These are phyloP conservation scores for Fusarium begoniae DNA, from an alignment of 2,329 filamentous ascomycete species.

Conservation along the genomic window DNA sequence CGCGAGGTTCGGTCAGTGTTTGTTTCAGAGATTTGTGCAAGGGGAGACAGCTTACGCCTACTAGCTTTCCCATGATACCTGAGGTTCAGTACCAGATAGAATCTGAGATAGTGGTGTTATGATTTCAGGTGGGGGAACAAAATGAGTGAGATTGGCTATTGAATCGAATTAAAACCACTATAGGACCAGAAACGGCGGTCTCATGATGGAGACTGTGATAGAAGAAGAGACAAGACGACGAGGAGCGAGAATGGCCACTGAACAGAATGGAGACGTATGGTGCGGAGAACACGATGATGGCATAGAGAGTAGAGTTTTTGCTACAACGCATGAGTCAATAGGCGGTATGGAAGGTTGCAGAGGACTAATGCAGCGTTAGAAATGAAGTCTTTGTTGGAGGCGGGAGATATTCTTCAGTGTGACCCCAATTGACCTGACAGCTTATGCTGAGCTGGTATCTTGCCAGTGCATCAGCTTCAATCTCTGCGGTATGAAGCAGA, in stretches of 20 bases:
- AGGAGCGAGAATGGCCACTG: neutral
- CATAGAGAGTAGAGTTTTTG: no score
- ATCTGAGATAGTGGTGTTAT: neutral
- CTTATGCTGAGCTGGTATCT: neutral
- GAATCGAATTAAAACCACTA: neutral
- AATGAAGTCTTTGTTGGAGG: neutral
- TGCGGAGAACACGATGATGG: neutral
- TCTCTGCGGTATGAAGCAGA: no score
- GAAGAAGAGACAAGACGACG: neutral
- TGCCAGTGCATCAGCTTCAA: neutral
- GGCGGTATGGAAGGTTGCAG: neutral
- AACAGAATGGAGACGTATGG: neutral
- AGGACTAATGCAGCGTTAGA: neutral
- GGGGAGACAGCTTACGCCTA: neutral
- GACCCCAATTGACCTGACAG: neutral
- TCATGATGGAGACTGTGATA: neutral
- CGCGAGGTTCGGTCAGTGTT: neutral
- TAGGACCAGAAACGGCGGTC: neutral
- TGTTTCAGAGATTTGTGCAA: neutral
- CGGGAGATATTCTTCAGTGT: neutral
- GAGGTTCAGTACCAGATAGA: neutral
- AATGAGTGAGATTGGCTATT: no score
- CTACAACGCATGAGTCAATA: neutral
- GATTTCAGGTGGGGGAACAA: no score
- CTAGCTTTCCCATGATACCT: neutral